phyloP scores from a whole-genome alignment of 2,329 filamentous ascomycete genomes.

The Sporothrix luriei region DNA sequence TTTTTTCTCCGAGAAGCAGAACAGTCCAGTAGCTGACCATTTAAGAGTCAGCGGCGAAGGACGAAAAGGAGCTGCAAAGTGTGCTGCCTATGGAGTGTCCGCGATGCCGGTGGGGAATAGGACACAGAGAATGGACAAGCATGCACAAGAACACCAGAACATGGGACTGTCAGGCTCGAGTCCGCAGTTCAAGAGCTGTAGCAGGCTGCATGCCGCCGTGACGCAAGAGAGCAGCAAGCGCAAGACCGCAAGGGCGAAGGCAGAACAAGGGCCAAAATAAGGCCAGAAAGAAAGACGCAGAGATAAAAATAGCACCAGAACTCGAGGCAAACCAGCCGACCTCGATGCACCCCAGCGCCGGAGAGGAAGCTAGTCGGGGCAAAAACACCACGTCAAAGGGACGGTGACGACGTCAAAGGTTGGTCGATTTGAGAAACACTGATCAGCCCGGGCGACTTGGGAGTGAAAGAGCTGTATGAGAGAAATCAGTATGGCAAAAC shows the following conservation, averaged over 20 bases:
- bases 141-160: neutral
- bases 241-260: neutral
- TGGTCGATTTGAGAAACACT: too few relatives aligned
- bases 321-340: conserved; percentile 11
- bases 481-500: neutral
- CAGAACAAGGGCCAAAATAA: neutral
- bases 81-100: neutral
- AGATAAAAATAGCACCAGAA: conserved; percentile 17
- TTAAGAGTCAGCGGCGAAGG: neutral
- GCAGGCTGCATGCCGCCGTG: neutral
- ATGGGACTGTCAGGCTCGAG: too few relatives aligned
- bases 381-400: neutral
- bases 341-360: neutral
- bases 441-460: neutral
- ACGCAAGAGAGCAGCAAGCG: neutral
- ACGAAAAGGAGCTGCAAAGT: neutral
- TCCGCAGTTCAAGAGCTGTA: neutral
- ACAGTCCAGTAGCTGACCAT: neutral
- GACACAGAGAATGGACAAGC: neutral
- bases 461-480: too few relatives aligned
- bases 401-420: neutral
- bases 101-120: neutral
- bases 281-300: neutral
- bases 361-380: conserved; percentile 3
- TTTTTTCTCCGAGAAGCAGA: neutral